A percentile compares a stretch with the other conserved stretches of the same genome.
phyloP scores from a whole-genome alignment of 1,139 yeast species.

The Pneumocystis murina region DNA sequence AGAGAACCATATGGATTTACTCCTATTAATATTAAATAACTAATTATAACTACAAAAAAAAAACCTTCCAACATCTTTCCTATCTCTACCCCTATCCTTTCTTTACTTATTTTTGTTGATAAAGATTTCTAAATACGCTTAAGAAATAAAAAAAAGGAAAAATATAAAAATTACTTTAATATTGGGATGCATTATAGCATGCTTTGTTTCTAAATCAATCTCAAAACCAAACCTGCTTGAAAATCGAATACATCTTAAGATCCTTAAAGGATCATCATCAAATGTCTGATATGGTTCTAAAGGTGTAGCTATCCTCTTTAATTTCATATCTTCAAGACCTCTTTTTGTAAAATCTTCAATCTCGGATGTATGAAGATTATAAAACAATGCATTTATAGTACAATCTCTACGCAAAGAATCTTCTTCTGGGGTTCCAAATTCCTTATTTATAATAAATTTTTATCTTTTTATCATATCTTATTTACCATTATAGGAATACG shows the following conservation, averaged over 20 bases:
- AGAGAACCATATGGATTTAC: constrained; percentile 13
- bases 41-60: constrained; percentile 31
- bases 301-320: constrained; percentile 75
- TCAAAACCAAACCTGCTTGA: constrained; percentile 62
- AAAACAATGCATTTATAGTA: constrained; percentile 76
- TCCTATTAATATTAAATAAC: constrained; percentile 7
- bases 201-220: constrained; percentile 43
- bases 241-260: constrained; percentile 68
- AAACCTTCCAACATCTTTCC: constrained; percentile 54
- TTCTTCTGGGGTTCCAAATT: constrained; percentile 77
- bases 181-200: constrained; percentile 48
- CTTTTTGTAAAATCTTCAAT: constrained; percentile 73
- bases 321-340: constrained; percentile 56
- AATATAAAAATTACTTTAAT: constrained; percentile 28
- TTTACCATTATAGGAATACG: constrained; percentile 48
- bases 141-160: neutral
- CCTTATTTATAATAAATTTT: constrained; percentile 13
- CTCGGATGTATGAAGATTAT: constrained; percentile 48
- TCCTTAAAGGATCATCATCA: constrained; percentile 83
- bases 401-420: constrained; percentile 93
- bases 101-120: constrained; percentile 64
- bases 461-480: constrained; percentile 3
- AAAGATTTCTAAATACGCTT: constrained; percentile 29
- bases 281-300: constrained; percentile 71
- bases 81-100: constrained; percentile 77